Evolutionary conservation across 306 rosid species (phyloP).

Genomic region (Luffa acutangula): DNA sequence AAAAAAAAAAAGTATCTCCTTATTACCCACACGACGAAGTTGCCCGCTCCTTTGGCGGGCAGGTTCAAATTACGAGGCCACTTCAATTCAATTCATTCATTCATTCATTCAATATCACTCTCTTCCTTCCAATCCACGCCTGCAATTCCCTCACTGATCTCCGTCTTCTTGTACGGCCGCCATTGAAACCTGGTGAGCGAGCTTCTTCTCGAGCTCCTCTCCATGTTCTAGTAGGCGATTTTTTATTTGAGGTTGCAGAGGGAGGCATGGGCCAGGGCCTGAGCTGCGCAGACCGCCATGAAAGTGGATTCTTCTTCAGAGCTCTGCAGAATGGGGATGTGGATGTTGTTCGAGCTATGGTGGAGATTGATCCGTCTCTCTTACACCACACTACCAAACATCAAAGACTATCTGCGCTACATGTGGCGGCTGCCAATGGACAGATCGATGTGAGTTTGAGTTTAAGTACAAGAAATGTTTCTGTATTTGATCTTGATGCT

Average conservation of each 20-base stretch:
- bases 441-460: conserved; percentile 56
- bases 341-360: conserved; percentile 36
- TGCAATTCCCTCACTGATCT: not conserved
- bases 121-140: not conserved
- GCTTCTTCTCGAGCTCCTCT: not conserved
- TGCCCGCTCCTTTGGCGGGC: conserved; percentile 37
- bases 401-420: conserved; percentile 40
- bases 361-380: conserved; percentile 29
- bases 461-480: not conserved
- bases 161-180: conserved; percentile 1
- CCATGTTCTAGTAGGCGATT: conserved; percentile 6
- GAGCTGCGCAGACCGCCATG: conserved; percentile 36
- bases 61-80: conserved; percentile 26
- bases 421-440: conserved; percentile 66
- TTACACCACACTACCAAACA: conserved; percentile 29
- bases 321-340: conserved; percentile 54
- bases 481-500: not conserved
- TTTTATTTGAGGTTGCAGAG: not conserved
- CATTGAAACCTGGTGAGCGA: conserved; percentile 37
- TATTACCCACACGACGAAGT: conserved; percentile 22
- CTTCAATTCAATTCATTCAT: conserved; percentile 6
- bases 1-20: no score
- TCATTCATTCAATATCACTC: not conserved
- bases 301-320: conserved; percentile 30
- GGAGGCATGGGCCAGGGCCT: conserved; percentile 62